Conservation (phyloP, 768 basidiomycete genomes). For the Hortiboletus campestris region DNA sequence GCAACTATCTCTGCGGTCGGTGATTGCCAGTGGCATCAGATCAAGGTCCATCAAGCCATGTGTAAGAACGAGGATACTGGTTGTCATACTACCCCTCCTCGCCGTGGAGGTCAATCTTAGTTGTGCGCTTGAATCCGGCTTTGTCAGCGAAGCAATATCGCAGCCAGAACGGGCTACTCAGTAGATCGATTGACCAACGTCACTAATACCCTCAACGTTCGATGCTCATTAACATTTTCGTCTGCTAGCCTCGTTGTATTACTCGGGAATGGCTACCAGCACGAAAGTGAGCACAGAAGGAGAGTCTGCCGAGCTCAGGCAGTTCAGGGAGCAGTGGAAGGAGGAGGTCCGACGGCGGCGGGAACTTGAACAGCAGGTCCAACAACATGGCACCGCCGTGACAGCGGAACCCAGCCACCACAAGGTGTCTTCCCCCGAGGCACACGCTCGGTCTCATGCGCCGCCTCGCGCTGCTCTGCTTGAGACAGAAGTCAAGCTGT, state of each 20-base stretch:
- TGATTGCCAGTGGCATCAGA: no score
- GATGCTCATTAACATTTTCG: not conserved
- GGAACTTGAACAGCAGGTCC: constrained; percentile 13
- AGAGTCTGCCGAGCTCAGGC: constrained; percentile 61
- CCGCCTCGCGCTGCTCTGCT: not conserved
- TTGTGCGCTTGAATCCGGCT: no score
- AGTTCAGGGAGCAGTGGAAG: constrained; percentile 74
- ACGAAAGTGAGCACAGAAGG: constrained; percentile 22
- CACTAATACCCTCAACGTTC: not conserved
- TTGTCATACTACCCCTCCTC: no score
- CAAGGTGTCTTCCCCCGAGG: constrained; percentile 5
- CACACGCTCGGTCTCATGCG: constrained; percentile 2
- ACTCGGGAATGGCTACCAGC: not conserved
- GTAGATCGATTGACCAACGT: not conserved
- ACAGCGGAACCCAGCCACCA: not conserved
- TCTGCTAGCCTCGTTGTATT: not conserved
- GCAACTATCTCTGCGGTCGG: no score
- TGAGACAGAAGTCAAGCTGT: constrained; percentile 7
- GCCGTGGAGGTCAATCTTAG: no score
- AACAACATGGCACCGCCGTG: constrained; percentile 2
- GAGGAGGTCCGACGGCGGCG: constrained; percentile 50
- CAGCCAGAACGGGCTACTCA: not conserved
- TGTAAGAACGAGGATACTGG: no score
- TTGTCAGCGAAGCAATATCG: constrained; percentile 8
- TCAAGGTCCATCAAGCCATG: no score